phyloP scores from a whole-genome alignment of 1,284 basidiomycete genomes.

The Malassezia japonica region DNA sequence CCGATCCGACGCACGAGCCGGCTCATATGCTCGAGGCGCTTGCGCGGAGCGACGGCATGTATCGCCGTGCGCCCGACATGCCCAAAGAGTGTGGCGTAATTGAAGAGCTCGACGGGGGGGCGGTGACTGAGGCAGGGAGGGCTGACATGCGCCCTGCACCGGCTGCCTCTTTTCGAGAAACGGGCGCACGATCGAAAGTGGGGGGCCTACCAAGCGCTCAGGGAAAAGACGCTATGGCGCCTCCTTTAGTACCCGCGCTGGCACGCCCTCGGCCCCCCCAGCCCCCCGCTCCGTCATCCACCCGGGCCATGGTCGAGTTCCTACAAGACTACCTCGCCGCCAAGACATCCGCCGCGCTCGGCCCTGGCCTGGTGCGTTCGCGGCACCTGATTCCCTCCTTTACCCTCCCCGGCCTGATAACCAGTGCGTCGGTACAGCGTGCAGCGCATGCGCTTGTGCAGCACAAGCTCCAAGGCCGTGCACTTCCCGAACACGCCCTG shows the following conservation, averaged over 20 bases:
- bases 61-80: no score
- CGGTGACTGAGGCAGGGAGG: no score
- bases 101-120: no score
- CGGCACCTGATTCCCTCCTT: neutral
- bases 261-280: no score
- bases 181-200: no score
- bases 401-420: neutral
- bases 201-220: no score
- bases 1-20: conserved; percentile 10
- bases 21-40: conserved; percentile 9
- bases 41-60: neutral
- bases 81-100: no score
- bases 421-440: neutral
- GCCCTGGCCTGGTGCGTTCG: neutral
- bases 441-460: neutral
- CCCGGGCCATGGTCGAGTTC: neutral
- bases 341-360: neutral
- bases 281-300: no score
- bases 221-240: no score
- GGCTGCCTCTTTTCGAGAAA: no score
- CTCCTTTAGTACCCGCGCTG: no score
- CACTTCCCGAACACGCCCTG: neutral
- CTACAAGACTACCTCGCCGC: neutral
- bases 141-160: no score
- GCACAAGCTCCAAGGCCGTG: neutral